A percentile compares a stretch with the other conserved stretches of the same genome.
Evolutionary conservation across 1,139 yeast species (phyloP).

Genomic region (Magnusiomyces fungicola): DNA sequence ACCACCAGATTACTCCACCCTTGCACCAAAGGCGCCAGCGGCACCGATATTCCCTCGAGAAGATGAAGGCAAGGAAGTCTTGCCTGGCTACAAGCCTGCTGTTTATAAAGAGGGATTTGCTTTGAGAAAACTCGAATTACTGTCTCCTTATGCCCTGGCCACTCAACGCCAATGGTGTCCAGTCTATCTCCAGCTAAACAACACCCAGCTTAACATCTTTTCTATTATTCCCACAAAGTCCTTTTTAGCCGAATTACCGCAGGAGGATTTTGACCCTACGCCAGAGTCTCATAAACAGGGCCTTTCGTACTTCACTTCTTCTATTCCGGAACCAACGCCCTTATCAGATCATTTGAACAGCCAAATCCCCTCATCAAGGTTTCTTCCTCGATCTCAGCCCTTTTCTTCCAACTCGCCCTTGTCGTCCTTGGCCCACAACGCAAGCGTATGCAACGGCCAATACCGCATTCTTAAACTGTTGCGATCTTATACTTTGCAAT

Average conservation of each 20-base stretch:
- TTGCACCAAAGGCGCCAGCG: constrained; percentile 24
- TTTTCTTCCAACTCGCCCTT: no score
- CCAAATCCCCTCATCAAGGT: no score
- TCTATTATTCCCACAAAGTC: neutral
- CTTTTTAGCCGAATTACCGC: no score
- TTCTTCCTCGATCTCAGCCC: no score
- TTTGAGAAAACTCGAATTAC: constrained; percentile 32
- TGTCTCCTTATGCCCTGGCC: constrained; percentile 33
- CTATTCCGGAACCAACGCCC: no score
- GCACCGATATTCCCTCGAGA: constrained; percentile 27
- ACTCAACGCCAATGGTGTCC: constrained; percentile 46
- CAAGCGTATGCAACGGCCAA: neutral
- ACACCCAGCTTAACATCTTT: constrained; percentile 46
- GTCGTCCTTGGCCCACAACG: no score
- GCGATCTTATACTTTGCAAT: constrained; percentile 53
- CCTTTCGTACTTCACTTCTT: no score
- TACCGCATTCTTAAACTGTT: constrained; percentile 6
- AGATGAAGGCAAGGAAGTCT: constrained; percentile 29
- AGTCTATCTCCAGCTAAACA: constrained; percentile 47
- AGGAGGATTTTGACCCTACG: no score
- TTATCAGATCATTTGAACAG: no score
- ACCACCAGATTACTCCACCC: constrained; percentile 25
- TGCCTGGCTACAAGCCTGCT: constrained; percentile 32
- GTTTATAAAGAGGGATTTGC: constrained; percentile 28
- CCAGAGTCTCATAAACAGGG: no score